Conservation (phyloP, 1,284 basidiomycete species). For the Ceratobasidium sp. region DNA sequence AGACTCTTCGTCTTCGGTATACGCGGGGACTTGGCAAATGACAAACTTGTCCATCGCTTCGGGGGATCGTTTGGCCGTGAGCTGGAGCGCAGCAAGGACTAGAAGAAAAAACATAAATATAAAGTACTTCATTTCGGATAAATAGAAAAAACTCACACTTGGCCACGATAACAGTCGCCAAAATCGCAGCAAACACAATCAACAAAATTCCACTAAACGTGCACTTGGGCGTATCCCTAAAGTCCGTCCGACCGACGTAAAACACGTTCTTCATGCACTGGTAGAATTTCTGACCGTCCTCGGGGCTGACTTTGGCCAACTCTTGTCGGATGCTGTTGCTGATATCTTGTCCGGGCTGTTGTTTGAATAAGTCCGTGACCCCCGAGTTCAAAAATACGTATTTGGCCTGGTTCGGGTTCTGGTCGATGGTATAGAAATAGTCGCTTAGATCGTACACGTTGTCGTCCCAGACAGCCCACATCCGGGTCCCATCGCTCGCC, state of each 20-base stretch:
- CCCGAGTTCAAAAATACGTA: constrained; percentile 78
- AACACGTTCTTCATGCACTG: constrained; percentile 88
- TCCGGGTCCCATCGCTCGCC: constrained; percentile 56
- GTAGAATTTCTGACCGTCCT: constrained; percentile 67
- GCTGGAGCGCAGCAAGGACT: constrained; percentile 93
- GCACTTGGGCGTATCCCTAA: constrained; percentile 85
- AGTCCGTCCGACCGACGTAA: constrained; percentile 84
- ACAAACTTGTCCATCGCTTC: constrained; percentile 98
- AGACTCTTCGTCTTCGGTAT: constrained; percentile 97
- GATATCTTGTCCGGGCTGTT: constrained; percentile 87
- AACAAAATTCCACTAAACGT: constrained; percentile 90
- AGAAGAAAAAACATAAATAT: constrained; percentile 13
- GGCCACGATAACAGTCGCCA: constrained; percentile 84
- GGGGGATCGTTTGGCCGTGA: constrained; percentile 82
- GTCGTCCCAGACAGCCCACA: constrained; percentile 82
- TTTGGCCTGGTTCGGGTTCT: constrained; percentile 63
- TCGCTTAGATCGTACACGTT: constrained; percentile 91
- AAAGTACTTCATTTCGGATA: neutral
- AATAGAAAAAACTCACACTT: constrained; percentile 76
- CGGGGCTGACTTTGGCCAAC: constrained; percentile 66
- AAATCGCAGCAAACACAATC: constrained; percentile 80
- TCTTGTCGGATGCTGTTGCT: constrained; percentile 74
- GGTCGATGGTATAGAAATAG: constrained; percentile 81
- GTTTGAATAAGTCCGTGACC: constrained; percentile 80
- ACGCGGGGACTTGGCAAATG: constrained; percentile 95